A percentile compares a stretch with the other conserved stretches of the same genome.
Conservation (phyloP, 192 early-diverging fungal genomes). For the Backusella morwellensis region DNA sequence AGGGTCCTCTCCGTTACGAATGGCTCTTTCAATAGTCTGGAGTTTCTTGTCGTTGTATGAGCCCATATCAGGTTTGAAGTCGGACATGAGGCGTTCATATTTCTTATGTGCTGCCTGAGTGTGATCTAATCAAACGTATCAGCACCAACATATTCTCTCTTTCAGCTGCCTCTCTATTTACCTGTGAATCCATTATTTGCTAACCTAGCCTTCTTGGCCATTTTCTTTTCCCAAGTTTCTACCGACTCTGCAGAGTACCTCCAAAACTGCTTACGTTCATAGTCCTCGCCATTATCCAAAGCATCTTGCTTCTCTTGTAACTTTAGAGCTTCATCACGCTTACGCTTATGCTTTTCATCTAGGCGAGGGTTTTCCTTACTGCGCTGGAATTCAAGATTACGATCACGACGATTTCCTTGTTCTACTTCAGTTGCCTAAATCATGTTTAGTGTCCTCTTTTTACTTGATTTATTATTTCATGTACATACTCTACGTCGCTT, state of each 20-base stretch:
- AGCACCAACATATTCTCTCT: neutral
- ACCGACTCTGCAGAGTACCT: slow-evolving; percentile 85
- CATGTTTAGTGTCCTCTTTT: neutral
- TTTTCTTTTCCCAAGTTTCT: slow-evolving; percentile 81
- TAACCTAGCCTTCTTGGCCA: slow-evolving; percentile 61
- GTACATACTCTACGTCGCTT: slow-evolving; percentile 44
- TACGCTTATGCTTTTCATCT: slow-evolving; percentile 63
- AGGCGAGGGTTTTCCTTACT: slow-evolving; percentile 64
- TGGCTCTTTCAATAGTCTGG: slow-evolving; percentile 32
- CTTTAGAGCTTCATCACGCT: slow-evolving; percentile 71
- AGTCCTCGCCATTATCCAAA: slow-evolving; percentile 74
- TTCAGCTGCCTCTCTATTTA: slow-evolving; percentile 10
- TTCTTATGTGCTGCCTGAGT: slow-evolving; percentile 85
- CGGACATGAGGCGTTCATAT: slow-evolving; percentile 75
- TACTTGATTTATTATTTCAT: neutral
- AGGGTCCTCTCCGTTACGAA: slow-evolving; percentile 35
- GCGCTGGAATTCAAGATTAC: slow-evolving; percentile 73
- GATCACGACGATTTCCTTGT: slow-evolving; percentile 72
- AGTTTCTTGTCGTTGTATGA: slow-evolving; percentile 71
- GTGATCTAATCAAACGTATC: slow-evolving; percentile 53
- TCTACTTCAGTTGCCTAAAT: slow-evolving; percentile 37
- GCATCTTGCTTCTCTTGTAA: slow-evolving; percentile 59
- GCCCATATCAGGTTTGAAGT: slow-evolving; percentile 81
- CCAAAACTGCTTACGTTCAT: slow-evolving; percentile 80
- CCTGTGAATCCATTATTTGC: slow-evolving; percentile 84